Evolutionary conservation across 805 yeast genomes (phyloP).

Genomic region (Teunomyces pallodes): DNA sequence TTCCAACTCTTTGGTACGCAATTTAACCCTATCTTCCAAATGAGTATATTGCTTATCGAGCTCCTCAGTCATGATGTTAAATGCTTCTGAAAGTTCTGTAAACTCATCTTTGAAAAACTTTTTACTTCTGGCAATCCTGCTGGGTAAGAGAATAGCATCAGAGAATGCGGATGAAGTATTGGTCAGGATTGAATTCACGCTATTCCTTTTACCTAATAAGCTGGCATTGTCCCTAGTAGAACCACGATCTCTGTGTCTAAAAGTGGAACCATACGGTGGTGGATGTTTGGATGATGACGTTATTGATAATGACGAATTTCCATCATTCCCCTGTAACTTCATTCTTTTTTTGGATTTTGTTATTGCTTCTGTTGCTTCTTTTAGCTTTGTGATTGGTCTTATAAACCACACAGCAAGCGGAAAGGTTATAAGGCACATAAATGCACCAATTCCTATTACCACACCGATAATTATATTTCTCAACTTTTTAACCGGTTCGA

Average conservation of each 20-base stretch:
- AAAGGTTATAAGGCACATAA: constrained; percentile 72
- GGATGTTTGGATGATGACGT: neutral
- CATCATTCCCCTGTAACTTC: neutral
- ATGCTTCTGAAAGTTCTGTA: constrained; percentile 83
- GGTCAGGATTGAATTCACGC: constrained; percentile 29
- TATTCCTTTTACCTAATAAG: constrained; percentile 13
- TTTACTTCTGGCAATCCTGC: constrained; percentile 32
- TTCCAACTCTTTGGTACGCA: constrained; percentile 84
- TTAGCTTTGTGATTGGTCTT: constrained; percentile 74
- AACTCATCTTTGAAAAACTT: constrained; percentile 76
- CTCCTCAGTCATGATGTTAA: constrained; percentile 88
- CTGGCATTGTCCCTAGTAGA: neutral
- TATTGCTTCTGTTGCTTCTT: constrained; percentile 77
- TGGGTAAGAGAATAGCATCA: constrained; percentile 40
- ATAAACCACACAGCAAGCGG: constrained; percentile 84
- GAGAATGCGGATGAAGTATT: constrained; percentile 40
- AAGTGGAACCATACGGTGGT: neutral
- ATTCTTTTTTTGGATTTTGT: constrained; percentile 39
- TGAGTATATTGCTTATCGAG: constrained; percentile 79
- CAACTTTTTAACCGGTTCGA: constrained; percentile 60
- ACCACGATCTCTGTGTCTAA: neutral
- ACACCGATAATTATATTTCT: constrained; percentile 73
- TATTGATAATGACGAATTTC: neutral
- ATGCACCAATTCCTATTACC: constrained; percentile 72
- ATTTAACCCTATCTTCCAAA: constrained; percentile 82